A percentile compares a stretch with the other conserved stretches of the same genome.
These are phyloP conservation scores for Actinidia chinensis DNA, from an alignment of 179 eudicot genomes.

Conservation along the genomic window DNA sequence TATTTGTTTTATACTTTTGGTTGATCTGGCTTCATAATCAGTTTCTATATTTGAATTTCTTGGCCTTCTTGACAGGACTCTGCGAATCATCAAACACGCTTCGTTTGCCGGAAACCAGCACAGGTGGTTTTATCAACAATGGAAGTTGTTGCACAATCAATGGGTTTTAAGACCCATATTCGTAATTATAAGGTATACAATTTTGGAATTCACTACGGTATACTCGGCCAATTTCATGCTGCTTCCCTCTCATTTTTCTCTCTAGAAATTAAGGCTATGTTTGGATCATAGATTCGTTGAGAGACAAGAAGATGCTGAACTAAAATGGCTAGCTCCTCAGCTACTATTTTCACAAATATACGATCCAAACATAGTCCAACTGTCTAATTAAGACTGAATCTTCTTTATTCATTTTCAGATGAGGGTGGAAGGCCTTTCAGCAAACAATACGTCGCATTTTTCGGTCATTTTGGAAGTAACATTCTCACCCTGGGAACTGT, in stretches of 20 bases:
- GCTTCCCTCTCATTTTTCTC: not conserved
- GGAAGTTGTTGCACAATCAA: constrained; percentile 97
- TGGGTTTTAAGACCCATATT: constrained; percentile 96
- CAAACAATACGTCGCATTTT: constrained; percentile 64
- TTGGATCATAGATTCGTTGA: no score
- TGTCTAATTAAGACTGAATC: not conserved
- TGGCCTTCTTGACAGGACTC: constrained; percentile 55
- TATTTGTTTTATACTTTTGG: not conserved
- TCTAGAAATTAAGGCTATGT: not conserved
- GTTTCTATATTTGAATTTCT: not conserved
- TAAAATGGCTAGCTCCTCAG: no score
- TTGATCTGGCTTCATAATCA: not conserved
- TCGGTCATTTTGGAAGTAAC: constrained; percentile 79
- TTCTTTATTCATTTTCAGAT: constrained; percentile 45
- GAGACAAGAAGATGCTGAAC: no score
- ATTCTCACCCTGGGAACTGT: constrained; percentile 18
- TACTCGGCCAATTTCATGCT: not conserved
- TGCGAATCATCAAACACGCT: constrained; percentile 79
- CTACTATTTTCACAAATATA: no score
- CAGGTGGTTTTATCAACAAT: constrained; percentile 77
- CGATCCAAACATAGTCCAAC: not conserved
- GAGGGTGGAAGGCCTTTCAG: constrained; percentile 94
- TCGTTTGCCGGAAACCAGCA: constrained; percentile 83
- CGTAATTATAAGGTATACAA: constrained; percentile 73
- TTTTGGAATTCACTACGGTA: not conserved